phyloP scores from a whole-genome alignment of 2,329 filamentous ascomycete genomes.

The Incumbomyces delicatus region DNA sequence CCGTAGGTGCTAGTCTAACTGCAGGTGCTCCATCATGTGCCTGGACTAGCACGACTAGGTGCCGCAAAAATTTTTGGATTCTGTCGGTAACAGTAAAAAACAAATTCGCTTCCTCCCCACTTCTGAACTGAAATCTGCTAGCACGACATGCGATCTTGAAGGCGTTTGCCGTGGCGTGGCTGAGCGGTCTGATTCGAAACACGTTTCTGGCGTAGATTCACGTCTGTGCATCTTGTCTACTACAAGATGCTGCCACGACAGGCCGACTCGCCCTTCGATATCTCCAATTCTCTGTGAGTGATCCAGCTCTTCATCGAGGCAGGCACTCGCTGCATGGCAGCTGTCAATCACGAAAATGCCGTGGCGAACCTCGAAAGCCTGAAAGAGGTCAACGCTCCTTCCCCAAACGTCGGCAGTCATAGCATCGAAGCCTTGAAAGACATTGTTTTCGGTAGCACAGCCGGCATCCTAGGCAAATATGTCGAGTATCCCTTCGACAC shows the following conservation, averaged over 20 bases:
- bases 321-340: slow-evolving; percentile 14
- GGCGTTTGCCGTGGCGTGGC: neutral
- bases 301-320: neutral
- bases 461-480: slow-evolving; percentile 84
- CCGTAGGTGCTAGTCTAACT: neutral
- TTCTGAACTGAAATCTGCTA: too few species aligned
- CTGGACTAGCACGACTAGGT: neutral
- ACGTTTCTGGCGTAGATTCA: neutral
- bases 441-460: slow-evolving; percentile 74
- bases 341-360: slow-evolving; percentile 15
- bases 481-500: slow-evolving; percentile 99
- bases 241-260: slow-evolving; percentile 28
- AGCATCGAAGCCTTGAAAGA: slow-evolving; percentile 72
- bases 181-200: neutral
- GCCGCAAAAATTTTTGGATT: slow-evolving; percentile 2
- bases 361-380: slow-evolving; percentile 12
- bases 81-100: neutral
- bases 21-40: too few species aligned
- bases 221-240: neutral
- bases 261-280: slow-evolving; percentile 14
- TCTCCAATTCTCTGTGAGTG: neutral
- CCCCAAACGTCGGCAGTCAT: slow-evolving; percentile 28
- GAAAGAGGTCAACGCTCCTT: slow-evolving; percentile 7
- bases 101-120: neutral
- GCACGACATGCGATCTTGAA: neutral